Percentiles rank a stretch among this genome's conserved stretches.
Evolutionary conservation across 768 basidiomycete species (phyloP).

Genomic region (Coprinopsis cinerea): DNA sequence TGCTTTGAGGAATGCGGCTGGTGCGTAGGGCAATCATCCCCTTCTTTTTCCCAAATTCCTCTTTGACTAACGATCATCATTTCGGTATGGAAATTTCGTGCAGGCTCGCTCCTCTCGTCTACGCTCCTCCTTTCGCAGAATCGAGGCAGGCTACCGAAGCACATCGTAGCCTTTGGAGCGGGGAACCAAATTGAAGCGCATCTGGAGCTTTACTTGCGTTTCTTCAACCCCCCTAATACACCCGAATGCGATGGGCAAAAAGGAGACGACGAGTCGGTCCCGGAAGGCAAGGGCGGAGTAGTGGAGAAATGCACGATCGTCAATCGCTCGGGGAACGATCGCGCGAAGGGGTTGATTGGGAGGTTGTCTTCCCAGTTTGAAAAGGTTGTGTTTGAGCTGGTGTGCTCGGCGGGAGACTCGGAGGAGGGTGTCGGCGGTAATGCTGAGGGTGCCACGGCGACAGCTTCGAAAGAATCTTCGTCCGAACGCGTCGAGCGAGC

Average conservation of each 20-base stretch:
- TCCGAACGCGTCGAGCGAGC: constrained; percentile 21
- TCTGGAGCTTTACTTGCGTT: constrained; percentile 51
- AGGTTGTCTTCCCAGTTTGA: constrained; percentile 20
- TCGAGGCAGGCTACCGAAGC: constrained; percentile 30
- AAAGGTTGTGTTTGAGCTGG: constrained; percentile 17
- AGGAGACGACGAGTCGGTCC: too few relatives aligned
- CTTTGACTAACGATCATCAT: background rate
- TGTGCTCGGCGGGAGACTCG: constrained; percentile 14
- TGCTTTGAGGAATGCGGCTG: constrained; percentile 77
- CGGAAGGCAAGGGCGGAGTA: too few relatives aligned
- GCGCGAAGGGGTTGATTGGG: constrained; percentile 34
- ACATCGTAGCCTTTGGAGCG: constrained; percentile 63
- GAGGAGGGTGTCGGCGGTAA: background rate
- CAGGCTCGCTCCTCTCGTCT: constrained; percentile 67
- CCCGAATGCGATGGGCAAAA: too few relatives aligned
- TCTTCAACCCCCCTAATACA: constrained; percentile 51
- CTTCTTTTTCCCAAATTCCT: background rate
- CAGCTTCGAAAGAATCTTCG: background rate
- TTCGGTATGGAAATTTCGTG: constrained; percentile 1
- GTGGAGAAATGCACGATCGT: constrained; percentile 52
- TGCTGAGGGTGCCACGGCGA: background rate
- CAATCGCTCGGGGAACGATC: constrained; percentile 51
- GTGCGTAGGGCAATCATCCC: constrained; percentile 28
- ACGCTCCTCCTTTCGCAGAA: constrained; percentile 43
- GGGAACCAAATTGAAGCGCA: constrained; percentile 69